Evolutionary conservation across 768 basidiomycete species (phyloP), one percentile per base, ranked within the genome.

Genomic region (Suillus sp.): DNA sequence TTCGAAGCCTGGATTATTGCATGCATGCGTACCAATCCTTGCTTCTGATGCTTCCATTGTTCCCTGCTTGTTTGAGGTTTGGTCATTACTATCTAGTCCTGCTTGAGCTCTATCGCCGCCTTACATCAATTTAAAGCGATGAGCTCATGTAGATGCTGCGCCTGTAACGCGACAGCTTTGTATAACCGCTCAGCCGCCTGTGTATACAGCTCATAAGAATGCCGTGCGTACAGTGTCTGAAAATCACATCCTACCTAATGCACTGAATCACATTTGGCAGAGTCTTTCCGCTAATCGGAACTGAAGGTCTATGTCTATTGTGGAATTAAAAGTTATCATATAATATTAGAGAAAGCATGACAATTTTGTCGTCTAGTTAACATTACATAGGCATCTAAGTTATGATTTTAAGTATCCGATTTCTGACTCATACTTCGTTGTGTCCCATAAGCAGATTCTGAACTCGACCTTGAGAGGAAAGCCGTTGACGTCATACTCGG

Each of bases 401-500:
- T 55, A 55, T 57, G 40, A 27, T 40, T n/a, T n/a, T 38, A 53
- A 53, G 30, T 53, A 34, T 53, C 56, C 20, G 25, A 57, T 57
- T 20, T 57, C 27, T 25, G 37, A 38, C 38, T 40, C 25, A 18
- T 57, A 40, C 56, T 57, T 16, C 18, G 16, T 27, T 27, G 56
- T 5, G 25, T 13, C 56, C 25, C 25, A 40, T 38, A 57, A 20
- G 37, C 37, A 27, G 37, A 57, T 40, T 40, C 56, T 18, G 56
- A 57, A 27, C 38, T 57, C 27, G 56, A 40, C 18, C 56, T 57
- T 27, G 56, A 57, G 1, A 11, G 18, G 38, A 40, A 57, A 57
- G 40, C 56, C 25, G 55, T 57, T 18, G 55, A 57, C 25, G 25
- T 16, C 38, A 57, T 40, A 57, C 56, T 57, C 56, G 56, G 38